These are phyloP conservation scores for Sclerotinia borealis DNA, from an alignment of 2,329 filamentous ascomycete species.

Conservation along the genomic window DNA sequence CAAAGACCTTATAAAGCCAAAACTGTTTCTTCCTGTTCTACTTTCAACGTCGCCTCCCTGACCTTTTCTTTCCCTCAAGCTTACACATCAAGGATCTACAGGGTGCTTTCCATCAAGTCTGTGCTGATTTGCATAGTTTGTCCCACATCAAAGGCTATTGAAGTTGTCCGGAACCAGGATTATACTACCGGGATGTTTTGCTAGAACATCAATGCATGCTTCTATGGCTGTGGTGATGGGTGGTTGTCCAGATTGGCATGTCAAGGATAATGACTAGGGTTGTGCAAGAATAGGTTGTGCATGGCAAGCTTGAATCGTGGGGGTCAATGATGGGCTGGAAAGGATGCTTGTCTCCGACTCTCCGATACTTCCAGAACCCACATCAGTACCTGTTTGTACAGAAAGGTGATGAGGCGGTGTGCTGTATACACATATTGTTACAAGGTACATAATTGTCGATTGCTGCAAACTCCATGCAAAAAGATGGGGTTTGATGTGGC, in stretches of 20 bases:
- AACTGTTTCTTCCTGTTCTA: background rate
- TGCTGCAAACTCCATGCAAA: background rate
- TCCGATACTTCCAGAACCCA: background rate
- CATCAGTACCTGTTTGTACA: background rate
- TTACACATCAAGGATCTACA: slow-evolving; percentile 3
- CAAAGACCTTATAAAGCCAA: slow-evolving; percentile 14
- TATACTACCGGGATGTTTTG: slow-evolving; percentile 10
- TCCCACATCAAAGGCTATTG: slow-evolving; percentile 16
- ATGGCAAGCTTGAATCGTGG: background rate
- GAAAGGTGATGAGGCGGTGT: background rate
- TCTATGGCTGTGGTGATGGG: background rate
- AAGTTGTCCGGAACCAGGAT: slow-evolving; percentile 23
- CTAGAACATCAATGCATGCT: slow-evolving; percentile 3
- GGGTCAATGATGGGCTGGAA: background rate
- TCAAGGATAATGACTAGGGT: background rate
- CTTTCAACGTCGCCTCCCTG: slow-evolving; percentile 8
- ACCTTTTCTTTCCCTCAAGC: slow-evolving; percentile 7
- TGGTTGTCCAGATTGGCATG: background rate
- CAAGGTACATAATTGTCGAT: background rate
- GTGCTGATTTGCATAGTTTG: slow-evolving; percentile 18
- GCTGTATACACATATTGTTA: background rate
- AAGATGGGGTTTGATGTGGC: background rate
- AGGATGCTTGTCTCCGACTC: background rate
- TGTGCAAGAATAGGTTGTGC: background rate
- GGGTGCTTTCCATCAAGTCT: slow-evolving; percentile 14